Percentiles rank a stretch among this genome's conserved stretches.
These are phyloP conservation scores for Fusarium vanettenii DNA, from an alignment of 2,329 filamentous ascomycete genomes.

Conservation along the genomic window DNA sequence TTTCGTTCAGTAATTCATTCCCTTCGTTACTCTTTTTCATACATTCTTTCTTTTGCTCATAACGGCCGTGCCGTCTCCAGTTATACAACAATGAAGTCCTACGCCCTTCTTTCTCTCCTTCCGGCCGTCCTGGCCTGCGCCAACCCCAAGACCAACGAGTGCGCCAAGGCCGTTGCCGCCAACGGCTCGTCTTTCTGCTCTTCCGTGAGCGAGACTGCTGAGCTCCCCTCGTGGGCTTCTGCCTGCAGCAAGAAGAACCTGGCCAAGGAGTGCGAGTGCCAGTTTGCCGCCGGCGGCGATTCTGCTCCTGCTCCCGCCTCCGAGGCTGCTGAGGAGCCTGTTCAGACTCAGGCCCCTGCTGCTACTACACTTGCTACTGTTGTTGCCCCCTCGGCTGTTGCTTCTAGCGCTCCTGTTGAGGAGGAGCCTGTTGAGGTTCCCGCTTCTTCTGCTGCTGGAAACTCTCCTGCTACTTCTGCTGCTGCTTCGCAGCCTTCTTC, in stretches of 20 bases:
- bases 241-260: slow-evolving; percentile 46
- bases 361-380: slow-evolving; percentile 33
- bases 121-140: slow-evolving; percentile 37
- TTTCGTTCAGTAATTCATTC: slow-evolving; percentile 10
- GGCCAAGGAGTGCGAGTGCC: slow-evolving; percentile 48
- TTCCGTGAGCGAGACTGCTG: slow-evolving; percentile 39
- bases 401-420: slow-evolving; percentile 1
- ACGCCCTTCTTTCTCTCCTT: slow-evolving; percentile 36
- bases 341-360: slow-evolving; percentile 9
- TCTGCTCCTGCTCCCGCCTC: slow-evolving; percentile 2
- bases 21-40: slow-evolving; percentile 5
- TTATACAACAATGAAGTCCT: slow-evolving; percentile 34
- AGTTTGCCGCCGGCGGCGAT: slow-evolving; percentile 37
- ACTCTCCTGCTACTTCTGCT: slow-evolving; percentile 4
- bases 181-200: slow-evolving; percentile 32
- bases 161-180: slow-evolving; percentile 32
- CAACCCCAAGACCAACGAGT: slow-evolving; percentile 36
- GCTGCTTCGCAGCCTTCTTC: neutral
- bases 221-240: slow-evolving; percentile 44
- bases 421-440: slow-evolving; percentile 8
- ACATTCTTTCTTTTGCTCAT: slow-evolving; percentile 21
- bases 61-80: slow-evolving; percentile 27
- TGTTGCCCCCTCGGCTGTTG: slow-evolving; percentile 12
- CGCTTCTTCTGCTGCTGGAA: neutral
- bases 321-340: neutral